phyloP scores from a whole-genome alignment of 2,329 filamentous ascomycete genomes.

The Gyromitra esculenta region DNA sequence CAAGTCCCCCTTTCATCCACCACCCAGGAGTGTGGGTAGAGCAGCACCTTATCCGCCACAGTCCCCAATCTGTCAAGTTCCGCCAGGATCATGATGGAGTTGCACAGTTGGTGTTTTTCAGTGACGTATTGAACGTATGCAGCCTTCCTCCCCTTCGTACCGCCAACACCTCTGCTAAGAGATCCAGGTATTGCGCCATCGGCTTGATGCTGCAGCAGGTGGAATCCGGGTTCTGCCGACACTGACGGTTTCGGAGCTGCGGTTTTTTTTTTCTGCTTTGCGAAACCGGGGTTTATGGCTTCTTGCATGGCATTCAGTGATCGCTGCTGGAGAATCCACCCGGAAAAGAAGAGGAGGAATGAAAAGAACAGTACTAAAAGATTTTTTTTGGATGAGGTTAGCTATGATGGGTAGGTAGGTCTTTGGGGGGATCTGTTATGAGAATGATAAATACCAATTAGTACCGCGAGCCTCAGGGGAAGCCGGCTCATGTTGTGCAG shows the following conservation, averaged over 20 bases:
- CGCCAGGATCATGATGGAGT: conserved; percentile 53
- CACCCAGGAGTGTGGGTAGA: conserved; percentile 54
- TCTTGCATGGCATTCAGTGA: conserved; percentile 54
- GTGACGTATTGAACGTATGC: conserved; percentile 54
- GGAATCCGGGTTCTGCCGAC: conserved; percentile 14
- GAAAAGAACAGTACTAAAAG: conserved; percentile 56
- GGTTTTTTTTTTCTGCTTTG: conserved; percentile 8
- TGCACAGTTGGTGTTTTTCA: conserved; percentile 49
- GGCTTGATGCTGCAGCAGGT: conserved; percentile 13
- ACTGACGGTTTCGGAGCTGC: conserved; percentile 14
- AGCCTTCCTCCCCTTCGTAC: background rate
- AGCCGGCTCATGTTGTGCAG: conserved; percentile 45
- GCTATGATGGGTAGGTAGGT: background rate
- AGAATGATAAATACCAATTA: conserved; percentile 36
- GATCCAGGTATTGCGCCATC: conserved; percentile 10
- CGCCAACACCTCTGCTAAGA: background rate
- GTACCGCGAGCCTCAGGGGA: conserved; percentile 43
- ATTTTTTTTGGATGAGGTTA: background rate
- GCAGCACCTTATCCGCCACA: conserved; percentile 51
- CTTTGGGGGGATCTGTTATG: no score
- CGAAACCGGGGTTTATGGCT: conserved; percentile 7
- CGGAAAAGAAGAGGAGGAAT: conserved; percentile 57
- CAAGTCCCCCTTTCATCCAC: conserved; percentile 53
- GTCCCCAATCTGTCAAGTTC: conserved; percentile 52
- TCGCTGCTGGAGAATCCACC: conserved; percentile 55